Evolutionary conservation across 805 yeast genomes (phyloP).

Genomic region (Zygosaccharomyces rouxii): DNA sequence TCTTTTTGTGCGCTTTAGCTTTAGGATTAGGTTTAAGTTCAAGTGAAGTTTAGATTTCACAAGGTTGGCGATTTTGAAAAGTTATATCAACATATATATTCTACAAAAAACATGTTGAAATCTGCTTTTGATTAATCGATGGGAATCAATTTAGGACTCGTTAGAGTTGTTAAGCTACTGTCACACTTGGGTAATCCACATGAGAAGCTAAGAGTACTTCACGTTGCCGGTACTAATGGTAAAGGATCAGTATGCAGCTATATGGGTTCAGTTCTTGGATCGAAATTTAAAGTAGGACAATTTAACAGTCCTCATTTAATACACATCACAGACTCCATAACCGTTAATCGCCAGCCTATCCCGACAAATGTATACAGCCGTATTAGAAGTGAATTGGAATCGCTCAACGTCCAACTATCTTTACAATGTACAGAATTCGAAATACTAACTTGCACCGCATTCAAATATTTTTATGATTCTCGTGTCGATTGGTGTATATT

Average conservation of each 20-base stretch:
- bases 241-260: constrained; percentile 92
- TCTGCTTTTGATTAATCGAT: constrained; percentile 20
- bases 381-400: constrained; percentile 41
- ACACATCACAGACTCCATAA: constrained; percentile 68
- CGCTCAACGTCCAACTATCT: constrained; percentile 36
- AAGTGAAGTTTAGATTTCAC: neutral
- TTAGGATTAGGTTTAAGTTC: neutral
- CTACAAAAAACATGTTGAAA: neutral
- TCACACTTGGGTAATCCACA: constrained; percentile 66
- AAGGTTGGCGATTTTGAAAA: neutral
- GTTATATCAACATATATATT: neutral
- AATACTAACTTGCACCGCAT: constrained; percentile 77
- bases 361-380: constrained; percentile 41
- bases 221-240: constrained; percentile 95
- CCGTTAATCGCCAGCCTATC: constrained; percentile 58
- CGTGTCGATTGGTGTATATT: constrained; percentile 70
- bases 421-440: constrained; percentile 87
- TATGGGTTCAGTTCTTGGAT: constrained; percentile 56
- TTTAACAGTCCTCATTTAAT: constrained; percentile 88
- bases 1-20: neutral
- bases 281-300: constrained; percentile 53
- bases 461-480: constrained; percentile 59
- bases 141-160: constrained; percentile 58
- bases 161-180: constrained; percentile 46
- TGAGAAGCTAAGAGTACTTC: constrained; percentile 58